These are phyloP conservation scores for Lactifluus pinguis DNA, from an alignment of 768 basidiomycete species.

Conservation along the genomic window DNA sequence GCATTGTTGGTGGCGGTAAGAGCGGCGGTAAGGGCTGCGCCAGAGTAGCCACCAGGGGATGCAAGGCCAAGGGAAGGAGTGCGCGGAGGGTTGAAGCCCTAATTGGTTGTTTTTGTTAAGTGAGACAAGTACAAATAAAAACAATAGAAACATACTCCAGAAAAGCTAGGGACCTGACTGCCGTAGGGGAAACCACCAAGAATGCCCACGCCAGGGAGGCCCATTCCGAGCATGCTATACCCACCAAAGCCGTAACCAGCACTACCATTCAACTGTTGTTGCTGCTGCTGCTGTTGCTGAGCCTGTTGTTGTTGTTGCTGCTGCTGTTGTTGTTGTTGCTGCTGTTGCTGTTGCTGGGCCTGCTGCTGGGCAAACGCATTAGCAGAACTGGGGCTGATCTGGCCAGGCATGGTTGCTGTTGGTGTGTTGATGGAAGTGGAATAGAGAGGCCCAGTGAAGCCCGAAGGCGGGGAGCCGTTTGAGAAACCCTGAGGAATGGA, in stretches of 20 bases:
- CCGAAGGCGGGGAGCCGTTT: constrained; percentile 37
- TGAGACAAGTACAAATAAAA: not conserved
- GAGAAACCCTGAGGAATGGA: constrained; percentile 48
- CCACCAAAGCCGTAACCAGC: constrained; percentile 53
- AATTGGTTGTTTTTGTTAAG: constrained; percentile 5
- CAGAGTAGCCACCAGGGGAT: constrained; percentile 67
- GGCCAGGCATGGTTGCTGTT: constrained; percentile 37
- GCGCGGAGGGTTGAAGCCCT: constrained; percentile 48
- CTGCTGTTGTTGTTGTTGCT: constrained; percentile 22
- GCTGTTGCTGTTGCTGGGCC: constrained; percentile 31
- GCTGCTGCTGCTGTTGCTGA: constrained; percentile 22
- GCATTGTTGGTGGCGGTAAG: constrained; percentile 49
- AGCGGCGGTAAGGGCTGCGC: constrained; percentile 66
- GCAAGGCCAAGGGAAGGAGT: constrained; percentile 59
- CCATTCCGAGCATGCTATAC: constrained; percentile 77
- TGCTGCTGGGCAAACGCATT: constrained; percentile 48
- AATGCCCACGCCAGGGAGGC: constrained; percentile 65
- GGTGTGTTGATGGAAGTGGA: constrained; percentile 53
- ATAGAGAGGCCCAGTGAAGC: constrained; percentile 53
- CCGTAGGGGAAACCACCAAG: constrained; percentile 62
- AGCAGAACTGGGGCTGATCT: constrained; percentile 61
- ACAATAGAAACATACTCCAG: constrained; percentile 40
- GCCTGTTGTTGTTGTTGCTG: constrained; percentile 30
- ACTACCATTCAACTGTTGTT: constrained; percentile 21
- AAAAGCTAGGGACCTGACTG: constrained; percentile 60